phyloP scores from a whole-genome alignment of 805 yeast species.

The Yarrowia phangngaensis region DNA sequence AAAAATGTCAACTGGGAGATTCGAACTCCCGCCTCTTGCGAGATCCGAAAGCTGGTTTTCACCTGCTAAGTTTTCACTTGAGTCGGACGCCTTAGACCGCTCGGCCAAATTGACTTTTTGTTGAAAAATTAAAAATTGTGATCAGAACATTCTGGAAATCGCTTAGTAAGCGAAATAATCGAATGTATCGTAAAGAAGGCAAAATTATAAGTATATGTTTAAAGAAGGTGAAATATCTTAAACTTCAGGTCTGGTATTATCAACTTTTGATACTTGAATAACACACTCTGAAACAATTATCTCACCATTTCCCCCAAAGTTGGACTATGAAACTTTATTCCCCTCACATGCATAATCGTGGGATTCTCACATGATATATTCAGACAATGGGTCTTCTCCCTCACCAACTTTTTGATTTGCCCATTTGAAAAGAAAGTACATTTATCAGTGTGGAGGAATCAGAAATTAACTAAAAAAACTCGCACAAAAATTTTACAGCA shows the following conservation, averaged over 20 bases:
- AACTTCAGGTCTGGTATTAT: background rate
- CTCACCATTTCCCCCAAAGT: no score
- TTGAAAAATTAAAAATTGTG: background rate
- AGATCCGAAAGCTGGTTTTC: slow-evolving; percentile 27
- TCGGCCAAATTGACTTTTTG: slow-evolving; percentile 28
- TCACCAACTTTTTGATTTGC: no score
- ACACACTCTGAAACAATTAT: no score
- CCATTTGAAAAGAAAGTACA: no score
- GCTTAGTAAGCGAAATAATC: slow-evolving; percentile 2
- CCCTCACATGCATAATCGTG: slow-evolving; percentile 24
- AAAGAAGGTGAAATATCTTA: background rate
- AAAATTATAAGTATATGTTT: no score
- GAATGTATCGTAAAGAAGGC: no score
- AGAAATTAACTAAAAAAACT: no score
- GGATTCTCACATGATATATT: slow-evolving; percentile 10
- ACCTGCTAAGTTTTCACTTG: slow-evolving; percentile 25
- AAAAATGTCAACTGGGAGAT: slow-evolving; percentile 28
- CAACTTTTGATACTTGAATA: no score
- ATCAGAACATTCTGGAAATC: background rate
- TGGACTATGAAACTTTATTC: no score
- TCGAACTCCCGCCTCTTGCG: slow-evolving; percentile 30
- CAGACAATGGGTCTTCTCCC: no score
- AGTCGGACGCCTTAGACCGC: slow-evolving; percentile 31
- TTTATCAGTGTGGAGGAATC: no score
- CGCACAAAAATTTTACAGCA: no score